Base-by-base conservation (phyloP, 441 rosid genomes). In the Aquilaria agallochum region DNA sequence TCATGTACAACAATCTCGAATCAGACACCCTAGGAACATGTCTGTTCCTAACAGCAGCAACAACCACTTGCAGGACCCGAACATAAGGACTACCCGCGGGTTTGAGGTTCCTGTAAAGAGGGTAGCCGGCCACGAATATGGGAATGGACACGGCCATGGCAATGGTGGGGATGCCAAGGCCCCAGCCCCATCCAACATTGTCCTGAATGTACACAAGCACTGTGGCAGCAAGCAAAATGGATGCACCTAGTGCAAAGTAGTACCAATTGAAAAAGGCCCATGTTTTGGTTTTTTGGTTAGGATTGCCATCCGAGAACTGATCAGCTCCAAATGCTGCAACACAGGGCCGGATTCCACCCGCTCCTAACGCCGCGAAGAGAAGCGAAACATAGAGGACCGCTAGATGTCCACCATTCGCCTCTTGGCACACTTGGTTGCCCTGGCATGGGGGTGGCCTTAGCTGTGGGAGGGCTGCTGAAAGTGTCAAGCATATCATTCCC, bases 321-420 rank as follows among this genome's bases (percentile, higher is more conserved):
- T 87, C 94, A 31, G 88, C 94, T 71, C 94, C 94, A 36, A 82
- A 87, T 2, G 87, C 80, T 11, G 79, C 90, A 51, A 87, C 91
- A 52, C 94, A 83, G 11, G 94, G 91, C 55, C 89, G 79, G 83
- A 87, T 87, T 34, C 94, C 91, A 4, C 94, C 94, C 9, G 94
- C 69, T 30, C 94, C 91, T 8, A 87, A 34, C 8, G 91, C 89
- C 50, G 67, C 74, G 7, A 87, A 68, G 1, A 81, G 67, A 31
- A 87, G 83, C 7, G 79, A 76, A 34, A 11, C 62, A 52, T 85
- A 85, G 9, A 87, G 76, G 48, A 85, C 59, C 4, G 79, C 77
- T 20, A 78, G 30, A 59, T 87, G 94, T 13, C 68, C 69, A 2
- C 69, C 47, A 11, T 69, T 68, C 4, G 91, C 91, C 69, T 85